Percentiles rank a stretch among this genome's conserved stretches.
Conservation (phyloP, 768 basidiomycete genomes). For the Paxillus rubicundulus region DNA sequence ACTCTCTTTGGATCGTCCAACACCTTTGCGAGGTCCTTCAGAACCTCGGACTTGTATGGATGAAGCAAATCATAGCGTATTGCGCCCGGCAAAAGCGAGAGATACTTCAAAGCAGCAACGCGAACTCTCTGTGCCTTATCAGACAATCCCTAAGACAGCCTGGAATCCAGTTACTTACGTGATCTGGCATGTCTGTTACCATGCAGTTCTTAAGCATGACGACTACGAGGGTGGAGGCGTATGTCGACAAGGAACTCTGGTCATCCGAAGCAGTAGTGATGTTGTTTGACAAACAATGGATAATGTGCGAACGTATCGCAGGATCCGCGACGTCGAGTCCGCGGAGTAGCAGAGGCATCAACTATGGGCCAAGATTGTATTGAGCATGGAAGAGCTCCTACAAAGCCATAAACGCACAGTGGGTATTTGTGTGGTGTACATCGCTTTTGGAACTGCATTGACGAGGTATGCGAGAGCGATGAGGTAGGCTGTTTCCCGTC, state of each 20-base stretch:
- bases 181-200: constrained; percentile 48
- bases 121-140: constrained; percentile 61
- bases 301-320: constrained; percentile 73
- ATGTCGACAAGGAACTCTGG: constrained; percentile 54
- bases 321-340: constrained; percentile 77
- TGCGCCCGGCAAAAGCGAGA: constrained; percentile 68
- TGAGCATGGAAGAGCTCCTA: not conserved
- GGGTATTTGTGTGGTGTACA: constrained; percentile 69
- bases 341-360: constrained; percentile 85
- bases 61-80: constrained; percentile 85
- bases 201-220: constrained; percentile 68
- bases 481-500: constrained; percentile 65
- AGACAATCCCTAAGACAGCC: not conserved
- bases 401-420: constrained; percentile 37
- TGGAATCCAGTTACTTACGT: constrained; percentile 40
- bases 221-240: constrained; percentile 68
- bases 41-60: constrained; percentile 67
- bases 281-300: constrained; percentile 73
- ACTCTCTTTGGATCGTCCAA: constrained; percentile 87
- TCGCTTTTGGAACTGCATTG: constrained; percentile 70
- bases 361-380: constrained; percentile 41
- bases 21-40: constrained; percentile 69
- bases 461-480: constrained; percentile 83
- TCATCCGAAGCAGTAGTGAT: constrained; percentile 56
- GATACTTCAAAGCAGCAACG: constrained; percentile 67